Percentiles rank a stretch among this genome's conserved stretches.
These are phyloP conservation scores for Penicillium sp. DNA, from an alignment of 2,329 filamentous ascomycete genomes.

Conservation along the genomic window DNA sequence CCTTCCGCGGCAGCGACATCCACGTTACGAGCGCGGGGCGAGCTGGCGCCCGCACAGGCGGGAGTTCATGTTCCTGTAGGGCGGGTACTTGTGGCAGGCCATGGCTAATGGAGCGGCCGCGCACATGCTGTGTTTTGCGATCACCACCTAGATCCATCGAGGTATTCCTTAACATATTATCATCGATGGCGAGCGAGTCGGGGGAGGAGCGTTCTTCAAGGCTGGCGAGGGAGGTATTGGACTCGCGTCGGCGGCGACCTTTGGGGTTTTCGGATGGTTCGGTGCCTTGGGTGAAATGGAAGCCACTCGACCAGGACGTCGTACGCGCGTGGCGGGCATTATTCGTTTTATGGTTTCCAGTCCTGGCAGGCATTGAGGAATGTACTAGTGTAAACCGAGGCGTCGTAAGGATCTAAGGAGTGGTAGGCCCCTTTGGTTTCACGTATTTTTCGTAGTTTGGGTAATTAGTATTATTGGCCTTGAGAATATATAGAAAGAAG, in stretches of 20 bases:
- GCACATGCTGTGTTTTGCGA: constrained; percentile 26
- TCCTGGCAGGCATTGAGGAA: constrained; percentile 27
- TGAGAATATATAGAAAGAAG: background rate
- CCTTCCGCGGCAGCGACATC: constrained; percentile 42
- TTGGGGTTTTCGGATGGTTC: constrained; percentile 28
- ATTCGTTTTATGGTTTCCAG: constrained; percentile 28
- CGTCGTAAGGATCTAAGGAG: background rate
- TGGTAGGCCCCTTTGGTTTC: constrained; percentile 14
- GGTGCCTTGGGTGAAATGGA: constrained; percentile 26
- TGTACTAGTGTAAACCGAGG: constrained; percentile 23
- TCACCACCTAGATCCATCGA: constrained; percentile 32
- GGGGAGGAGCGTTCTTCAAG: constrained; percentile 30
- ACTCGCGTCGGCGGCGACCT: constrained; percentile 36
- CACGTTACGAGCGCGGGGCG: constrained; percentile 38
- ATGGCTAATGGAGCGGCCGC: constrained; percentile 31
- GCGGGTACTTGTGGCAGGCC: constrained; percentile 25
- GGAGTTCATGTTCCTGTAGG: constrained; percentile 22
- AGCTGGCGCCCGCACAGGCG: constrained; percentile 11
- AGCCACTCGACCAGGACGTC: constrained; percentile 39
- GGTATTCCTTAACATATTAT: constrained; percentile 33
- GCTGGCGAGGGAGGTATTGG: constrained; percentile 34
- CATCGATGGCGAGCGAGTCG: constrained; percentile 22
- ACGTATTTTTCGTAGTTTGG: constrained; percentile 16
- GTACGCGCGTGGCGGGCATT: constrained; percentile 39
- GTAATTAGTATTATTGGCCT: constrained; percentile 10